These are phyloP conservation scores for Chlorella sorokiniana DNA, from an alignment of 139 green algal genomes.

Conservation along the genomic window DNA sequence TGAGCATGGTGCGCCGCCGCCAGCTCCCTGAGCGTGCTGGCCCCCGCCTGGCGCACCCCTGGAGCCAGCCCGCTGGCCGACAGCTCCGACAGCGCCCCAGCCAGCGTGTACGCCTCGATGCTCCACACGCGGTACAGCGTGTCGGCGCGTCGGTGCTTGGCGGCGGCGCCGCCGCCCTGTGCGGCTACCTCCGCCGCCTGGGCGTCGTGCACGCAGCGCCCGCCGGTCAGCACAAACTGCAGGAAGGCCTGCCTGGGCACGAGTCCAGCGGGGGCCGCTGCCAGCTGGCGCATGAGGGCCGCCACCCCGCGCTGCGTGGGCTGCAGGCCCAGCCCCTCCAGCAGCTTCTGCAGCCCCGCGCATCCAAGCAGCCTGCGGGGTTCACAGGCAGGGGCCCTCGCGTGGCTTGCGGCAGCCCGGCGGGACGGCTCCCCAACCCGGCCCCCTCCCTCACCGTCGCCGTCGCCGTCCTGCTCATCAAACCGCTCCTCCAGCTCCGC, in stretches of 20 bases:
- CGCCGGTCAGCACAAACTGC: slow-evolving; percentile 52
- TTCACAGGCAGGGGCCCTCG: too few species aligned
- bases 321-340: slow-evolving; percentile 53
- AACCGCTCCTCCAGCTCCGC: slow-evolving; percentile 48
- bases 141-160: slow-evolving; percentile 17
- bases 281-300: slow-evolving; percentile 51
- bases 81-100: slow-evolving; percentile 32
- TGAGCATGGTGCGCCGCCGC: slow-evolving; percentile 16
- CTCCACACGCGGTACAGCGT: slow-evolving; percentile 44
- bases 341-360: slow-evolving; percentile 32
- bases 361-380: slow-evolving; percentile 7
- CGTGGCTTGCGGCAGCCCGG: background rate
- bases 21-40: slow-evolving; percentile 32
- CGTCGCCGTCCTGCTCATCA: slow-evolving; percentile 41
- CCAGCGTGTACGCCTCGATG: slow-evolving; percentile 53
- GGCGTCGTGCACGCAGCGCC: background rate
- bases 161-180: background rate
- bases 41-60: slow-evolving; percentile 10
- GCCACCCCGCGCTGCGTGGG: slow-evolving; percentile 41
- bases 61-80: slow-evolving; percentile 11
- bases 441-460: slow-evolving; percentile 19
- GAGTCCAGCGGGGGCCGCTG: slow-evolving; percentile 35
- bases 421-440: background rate
- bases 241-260: slow-evolving; percentile 48
- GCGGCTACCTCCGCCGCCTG: background rate